Evolutionary conservation across 345 rosid species (phyloP).

Genomic region (Camelina laxa): DNA sequence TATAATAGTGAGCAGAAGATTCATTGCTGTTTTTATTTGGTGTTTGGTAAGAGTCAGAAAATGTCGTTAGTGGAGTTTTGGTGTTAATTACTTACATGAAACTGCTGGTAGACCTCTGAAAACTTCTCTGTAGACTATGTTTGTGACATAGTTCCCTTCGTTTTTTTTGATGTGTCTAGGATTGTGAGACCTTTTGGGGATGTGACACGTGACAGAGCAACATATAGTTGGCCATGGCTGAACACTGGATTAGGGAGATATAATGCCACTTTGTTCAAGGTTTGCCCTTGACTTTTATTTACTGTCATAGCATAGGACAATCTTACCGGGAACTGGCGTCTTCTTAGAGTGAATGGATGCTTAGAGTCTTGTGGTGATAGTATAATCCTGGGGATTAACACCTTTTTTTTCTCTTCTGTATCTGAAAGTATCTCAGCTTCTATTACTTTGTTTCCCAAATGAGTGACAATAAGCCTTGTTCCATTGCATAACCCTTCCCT

Average conservation of each 20-base stretch:
- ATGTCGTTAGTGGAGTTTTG: too few species aligned
- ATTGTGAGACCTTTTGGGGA: neutral
- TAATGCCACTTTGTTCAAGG: neutral
- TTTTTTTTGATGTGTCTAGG: neutral
- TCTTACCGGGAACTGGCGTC: too few species aligned
- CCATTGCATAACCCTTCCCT: neutral
- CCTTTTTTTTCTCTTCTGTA: neutral
- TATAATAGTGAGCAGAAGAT: too few species aligned
- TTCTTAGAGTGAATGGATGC: too few species aligned
- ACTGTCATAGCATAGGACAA: too few species aligned
- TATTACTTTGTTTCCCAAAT: neutral
- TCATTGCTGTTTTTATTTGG: too few species aligned
- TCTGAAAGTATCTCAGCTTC: neutral
- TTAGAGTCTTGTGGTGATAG: too few species aligned
- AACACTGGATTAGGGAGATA: neutral
- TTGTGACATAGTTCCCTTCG: neutral
- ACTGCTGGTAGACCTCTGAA: neutral
- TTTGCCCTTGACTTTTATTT: too few species aligned
- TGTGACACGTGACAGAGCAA: neutral
- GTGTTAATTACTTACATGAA: neutral
- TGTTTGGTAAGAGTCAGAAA: too few species aligned
- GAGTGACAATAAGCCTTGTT: neutral
- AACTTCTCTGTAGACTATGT: neutral
- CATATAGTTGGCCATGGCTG: neutral
- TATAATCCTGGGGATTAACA: too few species aligned